Evolutionary conservation across 1,284 basidiomycete species (phyloP).

Genomic region (Vanrija sp.): DNA sequence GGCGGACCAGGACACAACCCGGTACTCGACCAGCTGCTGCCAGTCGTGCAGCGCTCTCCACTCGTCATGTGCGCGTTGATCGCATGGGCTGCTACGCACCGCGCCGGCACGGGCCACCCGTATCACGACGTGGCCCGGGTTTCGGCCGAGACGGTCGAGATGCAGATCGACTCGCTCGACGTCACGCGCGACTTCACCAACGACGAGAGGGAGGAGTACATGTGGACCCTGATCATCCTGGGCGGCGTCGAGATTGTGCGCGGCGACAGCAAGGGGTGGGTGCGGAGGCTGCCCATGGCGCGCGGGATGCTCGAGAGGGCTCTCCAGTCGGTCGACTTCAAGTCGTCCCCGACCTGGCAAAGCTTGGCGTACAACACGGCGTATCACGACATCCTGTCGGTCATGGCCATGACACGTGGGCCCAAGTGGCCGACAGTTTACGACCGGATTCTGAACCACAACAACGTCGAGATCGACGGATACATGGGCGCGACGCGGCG

Average conservation of each 20-base stretch:
- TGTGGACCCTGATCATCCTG: slow-evolving; percentile 33
- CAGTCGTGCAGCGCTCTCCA: slow-evolving; percentile 26
- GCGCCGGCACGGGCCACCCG: slow-evolving; percentile 25
- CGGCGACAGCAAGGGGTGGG: slow-evolving; percentile 23
- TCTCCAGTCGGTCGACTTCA: slow-evolving; percentile 15
- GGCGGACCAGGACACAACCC: slow-evolving; percentile 25
- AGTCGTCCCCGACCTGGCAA: slow-evolving; percentile 17
- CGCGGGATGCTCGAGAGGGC: slow-evolving; percentile 14
- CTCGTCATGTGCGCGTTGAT: slow-evolving; percentile 31
- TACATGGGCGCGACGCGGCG: slow-evolving; percentile 30
- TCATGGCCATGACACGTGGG: slow-evolving; percentile 17
- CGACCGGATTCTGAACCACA: slow-evolving; percentile 20
- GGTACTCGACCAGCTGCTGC: slow-evolving; percentile 23
- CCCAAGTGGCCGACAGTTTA: slow-evolving; percentile 30
- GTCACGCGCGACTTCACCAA: slow-evolving; percentile 16
- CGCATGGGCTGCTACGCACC: slow-evolving; percentile 32
- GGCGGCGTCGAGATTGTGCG: slow-evolving; percentile 31
- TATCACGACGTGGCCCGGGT: slow-evolving; percentile 29
- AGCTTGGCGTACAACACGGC: slow-evolving; percentile 26
- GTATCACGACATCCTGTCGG: slow-evolving; percentile 30
- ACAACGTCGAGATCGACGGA: slow-evolving; percentile 23
- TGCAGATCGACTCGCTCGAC: slow-evolving; percentile 24
- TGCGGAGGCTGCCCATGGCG: slow-evolving; percentile 15
- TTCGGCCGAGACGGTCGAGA: slow-evolving; percentile 27
- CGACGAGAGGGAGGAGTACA: slow-evolving; percentile 27